These are phyloP conservation scores for Rhizopogon salebrosus DNA, from an alignment of 768 basidiomycete species.

Conservation along the genomic window DNA sequence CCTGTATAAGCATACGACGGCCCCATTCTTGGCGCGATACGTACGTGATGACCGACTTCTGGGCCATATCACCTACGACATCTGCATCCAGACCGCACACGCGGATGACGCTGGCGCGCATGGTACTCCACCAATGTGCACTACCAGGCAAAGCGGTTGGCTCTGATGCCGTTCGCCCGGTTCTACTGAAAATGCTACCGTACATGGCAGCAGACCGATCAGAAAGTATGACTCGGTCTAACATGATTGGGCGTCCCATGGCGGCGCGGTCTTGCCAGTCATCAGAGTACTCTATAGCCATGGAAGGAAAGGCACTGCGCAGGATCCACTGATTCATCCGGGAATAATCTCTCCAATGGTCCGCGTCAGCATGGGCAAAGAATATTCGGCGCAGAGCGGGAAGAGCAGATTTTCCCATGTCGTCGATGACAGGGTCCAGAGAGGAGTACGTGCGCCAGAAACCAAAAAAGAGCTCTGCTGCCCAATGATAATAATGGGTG, in stretches of 20 bases:
- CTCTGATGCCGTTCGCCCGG: conserved; percentile 71
- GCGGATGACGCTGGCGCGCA: conserved; percentile 66
- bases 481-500: conserved; percentile 92
- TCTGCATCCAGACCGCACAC: conserved; percentile 56
- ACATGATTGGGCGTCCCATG: conserved; percentile 65
- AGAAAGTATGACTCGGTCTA: conserved; percentile 83
- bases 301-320: conserved; percentile 74
- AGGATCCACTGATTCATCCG: conserved; percentile 87
- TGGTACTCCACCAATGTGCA: conserved; percentile 79
- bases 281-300: conserved; percentile 71
- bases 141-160: conserved; percentile 73
- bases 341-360: conserved; percentile 88
- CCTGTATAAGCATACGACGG: conserved; percentile 69
- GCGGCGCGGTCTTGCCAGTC: conserved; percentile 82
- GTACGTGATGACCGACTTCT: conserved; percentile 84
- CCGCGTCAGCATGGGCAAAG: conserved; percentile 69
- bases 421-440: conserved; percentile 63
- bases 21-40: conserved; percentile 88
- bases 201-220: conserved; percentile 85
- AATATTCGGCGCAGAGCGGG: conserved; percentile 70
- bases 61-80: conserved; percentile 36
- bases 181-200: conserved; percentile 58
- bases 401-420: conserved; percentile 63
- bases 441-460: conserved; percentile 90
- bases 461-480: conserved; percentile 88